These are phyloP conservation scores for Aspergillus baeticus DNA, from an alignment of 495 filamentous ascomycete genomes.

Conservation along the genomic window DNA sequence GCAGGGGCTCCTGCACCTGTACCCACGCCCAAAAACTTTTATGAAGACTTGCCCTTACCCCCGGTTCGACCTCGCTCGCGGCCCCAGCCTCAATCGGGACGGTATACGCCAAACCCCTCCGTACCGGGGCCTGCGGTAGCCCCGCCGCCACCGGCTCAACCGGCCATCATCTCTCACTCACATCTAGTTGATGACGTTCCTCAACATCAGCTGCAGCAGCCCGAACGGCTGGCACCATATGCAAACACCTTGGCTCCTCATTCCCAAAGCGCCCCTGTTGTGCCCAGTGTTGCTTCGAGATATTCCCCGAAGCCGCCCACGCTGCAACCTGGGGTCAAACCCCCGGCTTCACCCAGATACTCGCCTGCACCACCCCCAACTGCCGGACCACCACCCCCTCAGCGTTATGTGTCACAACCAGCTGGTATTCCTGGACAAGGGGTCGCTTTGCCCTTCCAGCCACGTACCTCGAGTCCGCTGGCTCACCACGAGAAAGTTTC, in stretches of 20 bases:
- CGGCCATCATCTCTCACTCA: slow-evolving; percentile 20
- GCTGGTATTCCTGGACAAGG: slow-evolving; percentile 42
- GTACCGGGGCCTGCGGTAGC: slow-evolving; percentile 16
- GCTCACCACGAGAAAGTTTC: slow-evolving; percentile 58
- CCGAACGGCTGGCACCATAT: slow-evolving; percentile 65
- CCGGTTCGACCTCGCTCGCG: slow-evolving; percentile 48
- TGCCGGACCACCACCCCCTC: slow-evolving; percentile 38
- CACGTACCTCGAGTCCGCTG: slow-evolving; percentile 81
- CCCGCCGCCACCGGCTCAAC: slow-evolving; percentile 18
- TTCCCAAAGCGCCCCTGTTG: slow-evolving; percentile 34
- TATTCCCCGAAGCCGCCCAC: slow-evolving; percentile 41
- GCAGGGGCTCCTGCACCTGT: slow-evolving; percentile 16
- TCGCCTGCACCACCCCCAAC: slow-evolving; percentile 46
- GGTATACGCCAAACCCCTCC: slow-evolving; percentile 50
- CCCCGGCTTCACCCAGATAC: slow-evolving; percentile 36
- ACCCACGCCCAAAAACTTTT: slow-evolving; percentile 59
- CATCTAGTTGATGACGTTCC: slow-evolving; percentile 12
- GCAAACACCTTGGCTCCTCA: slow-evolving; percentile 35
- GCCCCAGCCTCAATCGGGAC: slow-evolving; percentile 38
- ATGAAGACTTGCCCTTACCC: slow-evolving; percentile 82
- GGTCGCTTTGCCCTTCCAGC: slow-evolving; percentile 67
- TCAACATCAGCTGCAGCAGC: slow-evolving; percentile 46
- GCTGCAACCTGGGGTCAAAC: slow-evolving; percentile 30
- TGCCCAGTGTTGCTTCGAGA: slow-evolving; percentile 35
- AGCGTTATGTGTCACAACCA: slow-evolving; percentile 52